Evolutionary conservation across 768 basidiomycete species (phyloP), one percentile per base, ranked within the genome.

Genomic region (Trametes meyenii): DNA sequence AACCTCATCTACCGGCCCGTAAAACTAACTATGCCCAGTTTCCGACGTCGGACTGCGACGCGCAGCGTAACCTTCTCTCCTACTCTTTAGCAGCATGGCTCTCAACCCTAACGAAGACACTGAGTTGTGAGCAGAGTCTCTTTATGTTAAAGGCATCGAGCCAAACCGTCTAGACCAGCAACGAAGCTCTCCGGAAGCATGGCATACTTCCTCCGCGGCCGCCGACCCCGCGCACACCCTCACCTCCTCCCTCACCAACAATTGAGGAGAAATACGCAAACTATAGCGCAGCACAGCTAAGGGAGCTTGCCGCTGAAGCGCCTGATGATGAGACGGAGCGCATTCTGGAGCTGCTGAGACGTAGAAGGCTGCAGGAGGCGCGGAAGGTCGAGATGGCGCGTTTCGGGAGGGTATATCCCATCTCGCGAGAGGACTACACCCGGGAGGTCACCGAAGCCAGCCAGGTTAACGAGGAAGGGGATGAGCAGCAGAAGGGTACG

Each of bases 371-470:
- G 14, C 81, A 78, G 13, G 85, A 94, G 65, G 81, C 92, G 67
- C 79, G 77, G 57, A 77, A 75, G 56, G 79, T 82, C 50, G 78
- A 84, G 60, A 82, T 78, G 58, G 86, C 86, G 21, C 82, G 86
- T 63, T 98, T 94, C 70, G 97, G 96, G 19, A 78, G 85, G 24
- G 83, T 97, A 49, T 88, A 91, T 71, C 94, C 94, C 0, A 96
- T 99, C 60, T 85, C 89, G 24, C 79, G 96, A 64, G 94, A 94
- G 16, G 96, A 97, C 72, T 99, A 98, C 74, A 96, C 91, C 42
- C 81, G 89, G 48, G 95, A 98, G 71, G 92, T 99, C 12, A 98
- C 95, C 0, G 96, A 98, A 63, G 92, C 93, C 3, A 98, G 95
- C 74, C 83, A 82, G 60, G 72, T 84, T 11, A 79, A 85, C 63